A percentile compares a stretch with the other conserved stretches of the same genome.
Conservation (phyloP, 352 stramenopile genomes). For the Phytophthora lateralis region DNA sequence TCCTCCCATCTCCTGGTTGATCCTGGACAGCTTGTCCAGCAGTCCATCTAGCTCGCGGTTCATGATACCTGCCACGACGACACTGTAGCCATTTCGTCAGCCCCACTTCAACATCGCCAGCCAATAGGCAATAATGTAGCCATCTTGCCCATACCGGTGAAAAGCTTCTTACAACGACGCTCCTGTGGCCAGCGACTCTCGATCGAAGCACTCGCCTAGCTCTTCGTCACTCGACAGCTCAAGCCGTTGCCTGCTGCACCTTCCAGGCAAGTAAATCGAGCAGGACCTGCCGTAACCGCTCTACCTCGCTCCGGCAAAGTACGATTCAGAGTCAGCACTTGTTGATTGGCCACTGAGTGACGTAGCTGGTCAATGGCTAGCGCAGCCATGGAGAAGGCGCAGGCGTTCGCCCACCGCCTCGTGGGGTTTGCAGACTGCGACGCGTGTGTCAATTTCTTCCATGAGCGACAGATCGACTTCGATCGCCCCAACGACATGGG, state of each 20-base stretch:
- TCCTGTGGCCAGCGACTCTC: background rate
- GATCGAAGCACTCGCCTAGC: background rate
- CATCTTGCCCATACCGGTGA: constrained; percentile 18
- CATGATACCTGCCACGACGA: constrained; percentile 39
- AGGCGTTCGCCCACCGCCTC: constrained; percentile 78
- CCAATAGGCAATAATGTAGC: constrained; percentile 27
- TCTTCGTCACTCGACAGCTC: background rate
- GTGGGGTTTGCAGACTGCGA: constrained; percentile 75
- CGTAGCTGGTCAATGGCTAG: constrained; percentile 15
- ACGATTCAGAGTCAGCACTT: constrained; percentile 11
- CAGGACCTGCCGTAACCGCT: constrained; percentile 20
- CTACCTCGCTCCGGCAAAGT: constrained; percentile 19
- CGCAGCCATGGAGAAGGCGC: constrained; percentile 30
- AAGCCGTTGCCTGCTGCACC: constrained; percentile 23
- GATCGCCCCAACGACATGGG: constrained; percentile 60
- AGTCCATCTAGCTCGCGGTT: constrained; percentile 81
- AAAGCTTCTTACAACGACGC: constrained; percentile 6
- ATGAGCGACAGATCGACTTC: constrained; percentile 64
- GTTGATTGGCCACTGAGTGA: constrained; percentile 24
- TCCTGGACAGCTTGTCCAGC: constrained; percentile 71
- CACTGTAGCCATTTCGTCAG: constrained; percentile 33
- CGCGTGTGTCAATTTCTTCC: constrained; percentile 63
- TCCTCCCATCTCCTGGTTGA: constrained; percentile 84
- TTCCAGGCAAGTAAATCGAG: constrained; percentile 29
- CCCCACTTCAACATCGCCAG: constrained; percentile 36